Evolutionary conservation across 495 filamentous ascomycete species (phyloP).

Genomic region (Tetracladium setigerum): DNA sequence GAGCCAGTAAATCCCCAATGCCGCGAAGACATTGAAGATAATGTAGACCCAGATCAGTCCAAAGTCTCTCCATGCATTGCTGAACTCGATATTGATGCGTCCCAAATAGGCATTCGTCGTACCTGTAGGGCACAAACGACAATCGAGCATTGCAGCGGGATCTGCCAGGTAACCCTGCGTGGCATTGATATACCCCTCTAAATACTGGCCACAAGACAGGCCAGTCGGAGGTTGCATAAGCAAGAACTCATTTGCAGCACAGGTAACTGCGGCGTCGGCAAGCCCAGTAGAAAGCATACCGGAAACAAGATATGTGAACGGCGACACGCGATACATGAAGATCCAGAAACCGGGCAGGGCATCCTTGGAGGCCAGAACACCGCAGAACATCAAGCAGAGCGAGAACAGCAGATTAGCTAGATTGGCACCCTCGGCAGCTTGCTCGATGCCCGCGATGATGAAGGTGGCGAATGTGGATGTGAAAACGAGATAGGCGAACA

Average conservation of each 20-base stretch:
- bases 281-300: constrained; percentile 44
- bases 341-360: constrained; percentile 68
- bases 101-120: constrained; percentile 57
- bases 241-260: constrained; percentile 52
- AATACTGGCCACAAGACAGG: constrained; percentile 49
- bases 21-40: constrained; percentile 61
- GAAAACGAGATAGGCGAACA: constrained; percentile 48
- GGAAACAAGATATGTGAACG: no score
- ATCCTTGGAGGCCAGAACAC: constrained; percentile 55
- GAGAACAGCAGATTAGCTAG: constrained; percentile 48
- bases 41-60: constrained; percentile 70
- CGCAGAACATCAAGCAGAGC: constrained; percentile 51
- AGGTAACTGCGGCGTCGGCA: constrained; percentile 36
- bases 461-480: constrained; percentile 57
- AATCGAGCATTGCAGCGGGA: constrained; percentile 38
- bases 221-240: constrained; percentile 40
- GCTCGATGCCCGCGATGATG: constrained; percentile 35
- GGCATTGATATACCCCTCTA: constrained; percentile 33
- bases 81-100: constrained; percentile 36
- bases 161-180: constrained; percentile 45
- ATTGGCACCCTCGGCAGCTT: constrained; percentile 42
- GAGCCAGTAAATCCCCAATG: constrained; percentile 69
- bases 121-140: constrained; percentile 49
- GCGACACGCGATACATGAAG: constrained; percentile 73
- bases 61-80: constrained; percentile 68